Evolutionary conservation across 2,329 filamentous ascomycete genomes (phyloP), one percentile per base, ranked within the genome.

Genomic region (Hypoxylon sp.): DNA sequence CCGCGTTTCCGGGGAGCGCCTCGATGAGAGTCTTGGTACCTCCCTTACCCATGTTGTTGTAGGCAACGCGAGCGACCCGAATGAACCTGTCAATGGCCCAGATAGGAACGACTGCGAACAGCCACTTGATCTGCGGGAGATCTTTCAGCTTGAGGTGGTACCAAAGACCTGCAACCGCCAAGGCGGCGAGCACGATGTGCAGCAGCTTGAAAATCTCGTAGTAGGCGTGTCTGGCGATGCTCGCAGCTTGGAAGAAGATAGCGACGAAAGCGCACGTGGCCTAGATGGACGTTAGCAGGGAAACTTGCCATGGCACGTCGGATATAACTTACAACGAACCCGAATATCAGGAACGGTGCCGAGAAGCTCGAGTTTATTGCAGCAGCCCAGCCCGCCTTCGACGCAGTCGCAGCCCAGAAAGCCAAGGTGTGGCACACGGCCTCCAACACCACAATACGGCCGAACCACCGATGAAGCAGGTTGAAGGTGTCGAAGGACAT

Each of bases 401-500:
- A 46, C 8, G 76, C 77, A 17, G 72, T 74, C 9, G 76, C 73
- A 17, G 78, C 74, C 60, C 84, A 80, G 74, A 80, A 91, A 48
- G 87, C 82, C 33, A 85, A 69, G 1, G 84, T 85, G 74, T 93
- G 90, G 24, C 83, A 78, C 35, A 92, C 65, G 8, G 86, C 81
- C 72, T 94, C 88, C 11, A 91, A 75, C 15, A 89, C 81, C 21
- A 90, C 88, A 58, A 92, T 90, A 33, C 90, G 86, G 66, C 90
- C 90, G 62, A 92, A 83, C 90, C 90, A 93, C 60, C 90, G 84
- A 74, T 94, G 90, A 55, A 93, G 79, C 60, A 94, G 76, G 77
- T 93, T 94, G 80, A 90, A 92, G 1, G 88, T 91, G 73, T 94
- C 90, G 73, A 92, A 94, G 3, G 88, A 90, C 63, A 93, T 86